phyloP scores from a whole-genome alignment of 2,329 filamentous ascomycete genomes.

The Cytospora paraplurivora region DNA sequence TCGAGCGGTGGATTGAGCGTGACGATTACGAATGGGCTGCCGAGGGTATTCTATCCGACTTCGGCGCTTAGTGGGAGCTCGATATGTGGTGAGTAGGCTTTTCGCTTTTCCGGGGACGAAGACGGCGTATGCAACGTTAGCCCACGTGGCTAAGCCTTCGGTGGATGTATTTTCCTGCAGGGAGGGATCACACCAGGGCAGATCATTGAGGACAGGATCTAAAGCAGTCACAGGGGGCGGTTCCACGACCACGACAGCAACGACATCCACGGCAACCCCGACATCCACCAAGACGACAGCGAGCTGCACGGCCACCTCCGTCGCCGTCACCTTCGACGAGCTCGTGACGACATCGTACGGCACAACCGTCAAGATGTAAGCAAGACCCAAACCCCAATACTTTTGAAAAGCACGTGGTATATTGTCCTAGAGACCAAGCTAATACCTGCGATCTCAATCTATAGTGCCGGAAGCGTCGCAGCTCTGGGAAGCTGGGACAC shows the following conservation, averaged over 20 bases:
- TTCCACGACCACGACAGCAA: conserved; percentile 34
- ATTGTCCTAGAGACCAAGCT: not conserved
- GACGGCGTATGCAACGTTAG: not conserved
- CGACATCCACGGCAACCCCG: conserved; percentile 27
- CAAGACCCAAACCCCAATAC: not conserved
- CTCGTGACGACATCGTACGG: conserved; percentile 33
- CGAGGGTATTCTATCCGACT: conserved; percentile 45
- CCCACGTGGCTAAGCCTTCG: too few species aligned
- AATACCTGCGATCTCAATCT: not conserved
- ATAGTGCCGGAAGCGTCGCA: conserved; percentile 32
- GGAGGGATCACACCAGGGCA: too few species aligned
- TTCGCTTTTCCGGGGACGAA: not conserved
- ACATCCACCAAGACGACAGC: conserved; percentile 17
- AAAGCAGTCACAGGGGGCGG: conserved; percentile 21
- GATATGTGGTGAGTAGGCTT: conserved; percentile 36
- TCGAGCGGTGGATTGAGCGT: conserved; percentile 47
- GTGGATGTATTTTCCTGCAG: too few species aligned
- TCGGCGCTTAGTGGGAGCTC: conserved; percentile 39
- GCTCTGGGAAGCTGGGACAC: conserved; percentile 55
- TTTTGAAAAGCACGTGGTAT: not conserved
- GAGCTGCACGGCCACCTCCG: conserved; percentile 27
- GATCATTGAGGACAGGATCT: not conserved
- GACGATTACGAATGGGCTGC: conserved; percentile 45
- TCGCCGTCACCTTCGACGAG: conserved; percentile 35
- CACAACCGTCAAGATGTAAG: conserved; percentile 35